A percentile compares a stretch with the other conserved stretches of the same genome.
Conservation (phyloP, 495 filamentous ascomycete genomes). For the Aspergillus avenaceus region DNA sequence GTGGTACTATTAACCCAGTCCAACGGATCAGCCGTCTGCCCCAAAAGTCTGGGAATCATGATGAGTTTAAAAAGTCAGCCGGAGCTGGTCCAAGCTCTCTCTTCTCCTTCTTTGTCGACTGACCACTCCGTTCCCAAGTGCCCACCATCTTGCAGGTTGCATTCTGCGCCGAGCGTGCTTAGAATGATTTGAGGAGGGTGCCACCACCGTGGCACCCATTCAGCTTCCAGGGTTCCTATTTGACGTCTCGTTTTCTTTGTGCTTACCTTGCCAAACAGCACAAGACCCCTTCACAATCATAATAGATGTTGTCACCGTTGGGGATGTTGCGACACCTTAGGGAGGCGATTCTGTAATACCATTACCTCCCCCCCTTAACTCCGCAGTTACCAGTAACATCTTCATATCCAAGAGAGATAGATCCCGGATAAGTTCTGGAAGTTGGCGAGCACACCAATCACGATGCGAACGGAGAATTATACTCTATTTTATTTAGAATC, state of each 20-base stretch:
- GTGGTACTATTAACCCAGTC: slow-evolving; percentile 6
- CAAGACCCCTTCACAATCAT: no score
- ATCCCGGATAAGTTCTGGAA: no score
- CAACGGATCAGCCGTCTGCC: slow-evolving; percentile 8
- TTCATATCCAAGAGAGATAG: no score
- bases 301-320: no score
- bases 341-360: no score
- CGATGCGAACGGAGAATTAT: no score
- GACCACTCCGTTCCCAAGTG: neutral
- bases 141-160: slow-evolving; percentile 2
- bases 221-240: neutral
- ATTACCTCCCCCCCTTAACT: no score
- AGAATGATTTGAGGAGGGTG: no score
- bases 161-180: slow-evolving; percentile 1
- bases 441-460: no score
- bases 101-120: slow-evolving; percentile 1
- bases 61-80: slow-evolving; percentile 2
- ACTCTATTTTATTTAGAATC: no score
- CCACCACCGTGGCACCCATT: slow-evolving; percentile 1
- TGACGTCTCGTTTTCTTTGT: neutral
- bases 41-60: slow-evolving; percentile 10
- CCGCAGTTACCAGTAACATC: no score
- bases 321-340: neutral
- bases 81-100: slow-evolving; percentile 11
- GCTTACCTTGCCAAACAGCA: neutral